These are phyloP conservation scores for Trichomonascus vanleenenianus DNA, from an alignment of 805 yeast genomes.

Conservation along the genomic window DNA sequence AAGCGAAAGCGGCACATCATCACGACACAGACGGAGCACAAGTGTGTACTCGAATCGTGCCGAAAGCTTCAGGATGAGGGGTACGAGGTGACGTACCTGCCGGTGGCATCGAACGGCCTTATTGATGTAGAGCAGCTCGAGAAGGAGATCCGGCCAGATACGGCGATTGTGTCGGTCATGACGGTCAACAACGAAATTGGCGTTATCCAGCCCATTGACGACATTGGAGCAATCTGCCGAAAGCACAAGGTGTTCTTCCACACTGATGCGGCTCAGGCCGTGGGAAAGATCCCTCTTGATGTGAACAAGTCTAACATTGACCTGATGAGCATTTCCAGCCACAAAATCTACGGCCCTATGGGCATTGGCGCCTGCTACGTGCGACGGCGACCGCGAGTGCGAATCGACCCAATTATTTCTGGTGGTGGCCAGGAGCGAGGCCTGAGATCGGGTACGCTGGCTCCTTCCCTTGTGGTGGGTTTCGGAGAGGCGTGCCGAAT, in stretches of 20 bases:
- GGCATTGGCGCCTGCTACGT: constrained; percentile 95
- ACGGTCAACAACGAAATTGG: constrained; percentile 98
- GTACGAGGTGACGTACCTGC: constrained; percentile 87
- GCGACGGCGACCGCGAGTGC: constrained; percentile 96
- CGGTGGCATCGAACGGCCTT: constrained; percentile 75
- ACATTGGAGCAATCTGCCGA: constrained; percentile 83
- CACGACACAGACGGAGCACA: constrained; percentile 96
- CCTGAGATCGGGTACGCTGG: constrained; percentile 89
- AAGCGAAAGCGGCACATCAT: constrained; percentile 89
- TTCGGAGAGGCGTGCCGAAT: constrained; percentile 96
- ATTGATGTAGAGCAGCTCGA: constrained; percentile 71
- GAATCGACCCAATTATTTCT: constrained; percentile 87
- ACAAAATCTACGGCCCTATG: constrained; percentile 96
- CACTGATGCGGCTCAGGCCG: constrained; percentile 96
- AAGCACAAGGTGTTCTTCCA: constrained; percentile 90
- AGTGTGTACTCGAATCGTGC: constrained; percentile 96
- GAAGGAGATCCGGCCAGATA: constrained; percentile 80
- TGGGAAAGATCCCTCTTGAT: constrained; percentile 86
- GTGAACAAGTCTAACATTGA: constrained; percentile 93
- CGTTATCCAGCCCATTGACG: constrained; percentile 91
- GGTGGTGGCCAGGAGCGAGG: constrained; percentile 99
- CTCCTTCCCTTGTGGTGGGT: constrained; percentile 94
- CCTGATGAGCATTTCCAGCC: constrained; percentile 87
- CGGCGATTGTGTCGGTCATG: constrained; percentile 87
- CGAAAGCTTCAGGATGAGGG: constrained; percentile 95